Conservation (phyloP, 2,329 filamentous ascomycete species). For the Fusarium sp. region DNA sequence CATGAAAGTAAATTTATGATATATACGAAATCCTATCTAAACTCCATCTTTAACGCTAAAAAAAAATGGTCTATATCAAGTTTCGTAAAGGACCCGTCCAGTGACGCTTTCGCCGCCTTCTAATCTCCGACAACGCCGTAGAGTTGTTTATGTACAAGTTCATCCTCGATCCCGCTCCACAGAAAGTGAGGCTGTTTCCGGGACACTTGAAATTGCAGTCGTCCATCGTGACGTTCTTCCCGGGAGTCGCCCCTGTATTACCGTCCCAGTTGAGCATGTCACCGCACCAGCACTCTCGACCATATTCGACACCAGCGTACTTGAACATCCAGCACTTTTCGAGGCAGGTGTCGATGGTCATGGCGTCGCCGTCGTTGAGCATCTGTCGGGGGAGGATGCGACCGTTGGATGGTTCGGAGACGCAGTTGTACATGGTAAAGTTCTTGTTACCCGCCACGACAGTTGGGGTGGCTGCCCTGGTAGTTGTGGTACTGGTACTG, state of each 20-base stretch:
- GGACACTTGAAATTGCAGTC: slow-evolving; percentile 50
- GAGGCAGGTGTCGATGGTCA: slow-evolving; percentile 49
- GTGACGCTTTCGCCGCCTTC: slow-evolving; percentile 16
- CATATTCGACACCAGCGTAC: slow-evolving; percentile 52
- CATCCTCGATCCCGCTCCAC: slow-evolving; percentile 45
- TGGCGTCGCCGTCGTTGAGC: slow-evolving; percentile 43
- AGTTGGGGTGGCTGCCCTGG: slow-evolving; percentile 33
- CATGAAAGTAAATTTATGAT: neutral
- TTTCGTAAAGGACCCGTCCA: neutral
- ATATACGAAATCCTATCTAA: neutral
- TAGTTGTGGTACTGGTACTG: neutral
- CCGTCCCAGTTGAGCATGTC: slow-evolving; percentile 45
- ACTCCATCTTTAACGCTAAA: neutral
- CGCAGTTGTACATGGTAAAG: slow-evolving; percentile 52
- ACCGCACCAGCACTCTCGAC: slow-evolving; percentile 53
- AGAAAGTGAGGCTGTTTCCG: slow-evolving; percentile 46
- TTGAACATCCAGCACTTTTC: slow-evolving; percentile 47
- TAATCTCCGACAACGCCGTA: slow-evolving; percentile 10
- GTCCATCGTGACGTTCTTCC: slow-evolving; percentile 43
- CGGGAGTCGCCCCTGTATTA: slow-evolving; percentile 30
- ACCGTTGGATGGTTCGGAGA: slow-evolving; percentile 47
- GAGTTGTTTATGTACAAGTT: slow-evolving; percentile 47
- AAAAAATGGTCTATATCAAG: neutral
- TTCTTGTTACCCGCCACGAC: slow-evolving; percentile 49
- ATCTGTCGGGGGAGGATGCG: slow-evolving; percentile 46